Evolutionary conservation across 768 basidiomycete genomes (phyloP).

Genomic region (Termitomyces sp.): DNA sequence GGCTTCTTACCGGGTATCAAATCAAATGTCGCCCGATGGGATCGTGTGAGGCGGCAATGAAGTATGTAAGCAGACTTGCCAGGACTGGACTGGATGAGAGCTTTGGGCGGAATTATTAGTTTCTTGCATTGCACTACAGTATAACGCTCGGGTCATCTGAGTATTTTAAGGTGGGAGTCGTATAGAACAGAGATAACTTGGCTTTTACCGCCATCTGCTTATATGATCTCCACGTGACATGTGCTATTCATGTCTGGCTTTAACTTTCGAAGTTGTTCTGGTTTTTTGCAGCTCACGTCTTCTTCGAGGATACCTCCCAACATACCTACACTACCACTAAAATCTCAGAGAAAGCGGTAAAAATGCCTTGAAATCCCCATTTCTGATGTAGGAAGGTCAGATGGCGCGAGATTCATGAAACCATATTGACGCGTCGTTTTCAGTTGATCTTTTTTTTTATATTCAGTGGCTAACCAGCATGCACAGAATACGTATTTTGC

Average conservation of each 20-base stretch:
- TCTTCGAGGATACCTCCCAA: not conserved
- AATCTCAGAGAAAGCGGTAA: slow-evolving; percentile 18
- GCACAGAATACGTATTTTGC: slow-evolving; percentile 68
- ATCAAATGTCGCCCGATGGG: too few species aligned
- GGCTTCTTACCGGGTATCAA: too few species aligned
- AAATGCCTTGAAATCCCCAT: slow-evolving; percentile 44
- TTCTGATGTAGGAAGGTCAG: slow-evolving; percentile 55
- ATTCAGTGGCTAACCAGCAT: slow-evolving; percentile 57
- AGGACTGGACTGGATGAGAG: too few species aligned
- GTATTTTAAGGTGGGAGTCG: too few species aligned
- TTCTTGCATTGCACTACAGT: too few species aligned
- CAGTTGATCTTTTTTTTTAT: slow-evolving; percentile 43
- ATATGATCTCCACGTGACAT: not conserved
- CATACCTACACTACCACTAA: slow-evolving; percentile 19
- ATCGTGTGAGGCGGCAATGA: too few species aligned
- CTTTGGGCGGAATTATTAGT: too few species aligned
- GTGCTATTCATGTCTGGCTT: not conserved
- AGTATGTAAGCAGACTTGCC: too few species aligned
- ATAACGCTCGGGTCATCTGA: too few species aligned
- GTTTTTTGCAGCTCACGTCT: not conserved
- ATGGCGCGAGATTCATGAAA: slow-evolving; percentile 46
- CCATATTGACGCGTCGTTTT: slow-evolving; percentile 17
- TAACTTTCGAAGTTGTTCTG: not conserved
- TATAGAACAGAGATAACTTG: too few species aligned
- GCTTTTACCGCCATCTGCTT: too few species aligned